Base-by-base conservation (phyloP, 164 flowering plant species). In the Berberis thunbergii region DNA sequence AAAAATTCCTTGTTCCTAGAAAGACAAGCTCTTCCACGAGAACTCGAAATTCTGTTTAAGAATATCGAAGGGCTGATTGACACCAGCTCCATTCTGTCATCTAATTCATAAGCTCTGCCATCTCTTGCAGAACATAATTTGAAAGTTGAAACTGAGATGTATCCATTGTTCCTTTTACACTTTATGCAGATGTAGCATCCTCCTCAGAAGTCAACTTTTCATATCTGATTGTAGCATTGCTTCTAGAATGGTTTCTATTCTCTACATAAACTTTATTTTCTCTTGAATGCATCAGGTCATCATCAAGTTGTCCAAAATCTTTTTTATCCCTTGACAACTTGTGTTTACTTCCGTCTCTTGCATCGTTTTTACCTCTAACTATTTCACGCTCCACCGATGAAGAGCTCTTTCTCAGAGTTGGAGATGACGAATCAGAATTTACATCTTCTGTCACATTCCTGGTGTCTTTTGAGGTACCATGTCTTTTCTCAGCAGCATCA, bases 121-220 rank as follows among this genome's bases (percentile, higher is more conserved):
- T 66, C 66, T 71, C 70, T 62, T 12, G 67, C 54, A 45, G 58
- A 65, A n/a, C 49, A 64, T 54, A 59, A 45, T 63, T 59, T 56
- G 45, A 57, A 60, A 68, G 46, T 60, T 56, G 45, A 61, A 8
- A 54, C 13, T 52, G 53, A 56, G 10, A 4, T 48, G 7, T 48
- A 6, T 7, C 50, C 50, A 48, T 6, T 6, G 7, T n/a, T 68
- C 63, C 43, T 56, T 12, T 6, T 70, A 67, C 67, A 53, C 41
- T 43, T 48, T 52, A 60, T 48, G 7, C 50, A 6, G 9, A 48
- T 48, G 9, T 1, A 48, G 50, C 9, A 48, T 48, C 50, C 50
- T 48, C 5, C 50, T 48, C 50, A 11, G 50, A 48, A 48, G 50
- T 11, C 50, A 26, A 26, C 26, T 26, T 26, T 26, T 26, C 26